Base-by-base conservation (phyloP, 2,329 filamentous ascomycete species). In the Colletotrichum higginsianum region DNA sequence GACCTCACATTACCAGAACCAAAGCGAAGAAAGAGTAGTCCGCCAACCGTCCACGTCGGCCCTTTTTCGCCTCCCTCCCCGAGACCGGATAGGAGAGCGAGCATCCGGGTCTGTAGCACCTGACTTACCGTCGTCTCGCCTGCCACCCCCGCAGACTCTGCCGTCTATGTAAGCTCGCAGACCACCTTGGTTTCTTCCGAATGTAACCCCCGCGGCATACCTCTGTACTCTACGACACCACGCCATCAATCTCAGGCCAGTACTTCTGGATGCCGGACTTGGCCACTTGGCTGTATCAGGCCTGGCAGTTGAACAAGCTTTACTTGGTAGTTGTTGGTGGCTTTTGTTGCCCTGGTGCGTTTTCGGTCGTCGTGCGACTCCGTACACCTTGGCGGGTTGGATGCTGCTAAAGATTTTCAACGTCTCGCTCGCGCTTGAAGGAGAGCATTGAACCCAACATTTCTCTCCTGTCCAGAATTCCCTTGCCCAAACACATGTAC, bases 311-410 rank as follows among this genome's bases (percentile, higher is more conserved):
- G 23, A 49, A 60, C 23, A 71, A 71, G 69, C 69, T 71, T 66
- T 72, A 26, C 69, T 72, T 69, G 69, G 69, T 53, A 55, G 9
- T 15, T 42, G 13, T 8, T 42, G 8, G 58, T 23, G 53, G 53
- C 60, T 44, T 38, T 26, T 15, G 3, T 15, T 38, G 35, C 15
- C n/a, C 12, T 15, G 3, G n/a, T n/a, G 13, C 55, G 35, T n/a
- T 42, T 18, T 42, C 55, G 2, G n/a, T 42, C n/a, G n/a, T 42
- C 13, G 4, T 12, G 8, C 4, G 11, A 40, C 21, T n/a, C 35
- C 18, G 4, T 13, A 15, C 18, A 15, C 8, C 15, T 53, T n/a
- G 52, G 13, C n/a, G 8, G 2, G 35, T 11, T 38, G 35, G 35
- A 11, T 38, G 35, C 35, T 38, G 35, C 35, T 38, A 11, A 38